A percentile compares a stretch with the other conserved stretches of the same genome.
Evolutionary conservation across 2,329 filamentous ascomycete genomes (phyloP).

Genomic region (Nothophaeocryptopus gaeumannii): DNA sequence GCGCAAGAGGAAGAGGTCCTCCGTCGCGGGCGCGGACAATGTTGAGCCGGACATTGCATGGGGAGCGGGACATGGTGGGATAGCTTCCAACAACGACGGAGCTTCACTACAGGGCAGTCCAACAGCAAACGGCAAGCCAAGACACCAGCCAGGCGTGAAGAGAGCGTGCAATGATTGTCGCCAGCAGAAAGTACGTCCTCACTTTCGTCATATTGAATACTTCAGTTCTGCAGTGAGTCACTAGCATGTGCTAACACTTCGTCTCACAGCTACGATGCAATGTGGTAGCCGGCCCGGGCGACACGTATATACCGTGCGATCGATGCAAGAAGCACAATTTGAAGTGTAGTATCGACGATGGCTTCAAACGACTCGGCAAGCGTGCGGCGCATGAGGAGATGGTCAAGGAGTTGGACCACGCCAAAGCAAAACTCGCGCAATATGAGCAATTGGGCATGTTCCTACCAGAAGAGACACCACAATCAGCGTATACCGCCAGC

Average conservation of each 20-base stretch:
- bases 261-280: constrained; percentile 69
- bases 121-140: constrained; percentile 18
- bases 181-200: constrained; percentile 69
- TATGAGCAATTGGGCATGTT: constrained; percentile 32
- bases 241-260: constrained; percentile 15
- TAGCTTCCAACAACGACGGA: constrained; percentile 8
- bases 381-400: constrained; percentile 80
- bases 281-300: constrained; percentile 69
- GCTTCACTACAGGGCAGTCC: constrained; percentile 21
- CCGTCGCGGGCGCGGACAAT: no score
- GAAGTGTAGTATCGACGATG: constrained; percentile 81
- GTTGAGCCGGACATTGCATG: no score
- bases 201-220: background rate
- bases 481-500: constrained; percentile 22
- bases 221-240: background rate
- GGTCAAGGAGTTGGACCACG: constrained; percentile 74
- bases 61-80: no score
- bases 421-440: constrained; percentile 28
- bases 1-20: no score
- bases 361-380: constrained; percentile 82
- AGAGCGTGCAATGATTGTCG: constrained; percentile 81
- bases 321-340: constrained; percentile 77
- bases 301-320: constrained; percentile 66
- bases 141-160: constrained; percentile 56
- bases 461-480: constrained; percentile 24